Conservation (phyloP, 805 yeast genomes). For the Candida insectalens region DNA sequence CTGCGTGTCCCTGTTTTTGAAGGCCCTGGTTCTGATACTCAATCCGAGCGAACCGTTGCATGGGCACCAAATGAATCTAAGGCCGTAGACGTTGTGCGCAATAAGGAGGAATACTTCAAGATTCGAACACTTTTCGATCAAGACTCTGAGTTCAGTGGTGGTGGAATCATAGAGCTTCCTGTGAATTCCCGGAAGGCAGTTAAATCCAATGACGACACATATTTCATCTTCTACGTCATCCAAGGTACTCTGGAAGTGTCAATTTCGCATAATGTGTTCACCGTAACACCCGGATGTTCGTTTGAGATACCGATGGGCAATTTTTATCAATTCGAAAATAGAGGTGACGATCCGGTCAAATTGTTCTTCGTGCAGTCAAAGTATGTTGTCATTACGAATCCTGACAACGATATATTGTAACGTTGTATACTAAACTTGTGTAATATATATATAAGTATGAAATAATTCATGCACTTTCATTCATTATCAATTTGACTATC, state of each 20-base stretch:
- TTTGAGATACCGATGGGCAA: slow-evolving; percentile 77
- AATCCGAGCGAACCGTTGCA: slow-evolving; percentile 42
- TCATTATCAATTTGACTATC: slow-evolving; percentile 13
- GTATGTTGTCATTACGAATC: slow-evolving; percentile 24
- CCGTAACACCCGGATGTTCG: slow-evolving; percentile 63
- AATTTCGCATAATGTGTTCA: slow-evolving; percentile 46
- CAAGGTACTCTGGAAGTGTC: slow-evolving; percentile 64
- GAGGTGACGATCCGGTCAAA: slow-evolving; percentile 45
- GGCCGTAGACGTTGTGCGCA: slow-evolving; percentile 29
- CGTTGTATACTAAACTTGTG: background rate
- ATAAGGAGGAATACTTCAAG: slow-evolving; percentile 43
- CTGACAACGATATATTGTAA: slow-evolving; percentile 9
- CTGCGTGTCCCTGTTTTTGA: slow-evolving; percentile 39
- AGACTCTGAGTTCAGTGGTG: slow-evolving; percentile 55
- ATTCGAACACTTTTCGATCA: slow-evolving; percentile 57
- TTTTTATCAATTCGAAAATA: slow-evolving; percentile 57
- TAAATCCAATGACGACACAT: slow-evolving; percentile 53
- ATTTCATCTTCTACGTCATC: slow-evolving; percentile 67
- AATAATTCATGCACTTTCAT: background rate
- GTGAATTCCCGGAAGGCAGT: slow-evolving; percentile 48
- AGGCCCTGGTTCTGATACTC: slow-evolving; percentile 38
- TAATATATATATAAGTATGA: background rate
- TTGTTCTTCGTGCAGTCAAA: slow-evolving; percentile 71
- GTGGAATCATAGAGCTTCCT: slow-evolving; percentile 65
- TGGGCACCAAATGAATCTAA: slow-evolving; percentile 52